Evolutionary conservation across 2,329 filamentous ascomycete species (phyloP), one percentile per base, ranked within the genome.

Genomic region (Fusarium tupiense): DNA sequence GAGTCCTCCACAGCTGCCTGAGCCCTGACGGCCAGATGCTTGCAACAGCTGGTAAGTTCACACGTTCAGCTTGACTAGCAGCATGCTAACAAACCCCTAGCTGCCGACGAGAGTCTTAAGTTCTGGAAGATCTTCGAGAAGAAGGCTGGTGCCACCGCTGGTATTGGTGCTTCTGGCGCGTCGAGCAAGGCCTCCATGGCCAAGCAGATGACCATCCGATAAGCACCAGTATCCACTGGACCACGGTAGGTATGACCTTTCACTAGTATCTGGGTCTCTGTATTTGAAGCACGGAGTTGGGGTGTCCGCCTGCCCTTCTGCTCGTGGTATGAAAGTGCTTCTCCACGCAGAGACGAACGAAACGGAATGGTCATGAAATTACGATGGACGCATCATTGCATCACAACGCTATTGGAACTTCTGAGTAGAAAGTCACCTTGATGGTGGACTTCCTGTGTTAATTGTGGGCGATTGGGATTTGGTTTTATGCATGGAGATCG

Each of bases 81-180:
- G 31, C 37, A 26, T 37, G 24, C 68, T 76, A 74, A 76, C 64
- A 54, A 50, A 5, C 43, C 54, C 49, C 20, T 58, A 91, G 94
- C 96, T 78, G 95, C 96, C 43, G 96, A 99, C 80, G 96, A 99
- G 88, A 96, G 93, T 81, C 89, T 99, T 84, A 99, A 99, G 87
- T 99, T 99, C 89, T 99, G 96, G 96, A 99, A 99, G 91, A 89
- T 99, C 78, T 99, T 99, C 81, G 96, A 99, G 89, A 98, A 98
- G 90, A 98, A 98, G 90, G 88, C 95, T 24, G 95, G 94, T 63
- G 87, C 89, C 67, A 86, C 89, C 69, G 89, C 91, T 59, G 89
- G 91, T 56, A 87, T 91, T 62, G 88, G 90, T 69, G 88, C 89
- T 77, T 89, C 91, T 67, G 91, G 91, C 72, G 87, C 92, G 68